Percentiles rank a stretch among this genome's conserved stretches.
phyloP scores from a whole-genome alignment of 345 rosid genomes.

The Cardamine chenopodiifolia region DNA sequence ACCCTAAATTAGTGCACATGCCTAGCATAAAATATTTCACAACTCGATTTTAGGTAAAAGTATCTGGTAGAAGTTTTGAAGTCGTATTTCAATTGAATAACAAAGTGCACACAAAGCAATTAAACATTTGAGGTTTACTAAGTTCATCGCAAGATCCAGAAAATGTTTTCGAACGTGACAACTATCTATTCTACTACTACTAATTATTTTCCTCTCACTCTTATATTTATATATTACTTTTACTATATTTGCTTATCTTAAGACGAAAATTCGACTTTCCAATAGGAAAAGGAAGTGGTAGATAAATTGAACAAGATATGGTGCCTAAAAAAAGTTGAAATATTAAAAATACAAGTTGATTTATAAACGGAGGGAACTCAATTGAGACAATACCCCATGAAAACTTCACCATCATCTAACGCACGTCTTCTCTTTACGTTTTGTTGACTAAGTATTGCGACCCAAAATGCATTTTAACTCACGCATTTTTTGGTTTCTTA shows the following conservation, averaged over 20 bases:
- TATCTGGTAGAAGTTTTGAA: too few relatives aligned
- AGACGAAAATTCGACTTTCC: background rate
- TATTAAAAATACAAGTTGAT: background rate
- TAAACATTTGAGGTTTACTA: too few relatives aligned
- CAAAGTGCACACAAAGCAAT: too few relatives aligned
- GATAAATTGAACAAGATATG: background rate
- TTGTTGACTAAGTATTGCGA: conserved; percentile 31
- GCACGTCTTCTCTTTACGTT: conserved; percentile 42
- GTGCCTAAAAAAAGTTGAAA: background rate
- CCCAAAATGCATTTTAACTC: conserved; percentile 26
- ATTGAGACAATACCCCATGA: conserved; percentile 38
- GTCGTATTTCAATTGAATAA: too few relatives aligned
- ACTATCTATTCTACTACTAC: background rate
- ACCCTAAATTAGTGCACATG: too few relatives aligned
- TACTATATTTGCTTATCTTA: background rate
- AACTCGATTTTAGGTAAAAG: too few relatives aligned
- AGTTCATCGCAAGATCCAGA: too few relatives aligned
- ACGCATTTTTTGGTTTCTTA: conserved; percentile 1
- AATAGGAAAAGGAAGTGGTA: background rate
- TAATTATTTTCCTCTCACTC: background rate
- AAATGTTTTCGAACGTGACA: too few relatives aligned
- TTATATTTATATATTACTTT: background rate
- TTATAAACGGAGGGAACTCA: conserved; percentile 26
- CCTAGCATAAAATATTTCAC: too few relatives aligned
- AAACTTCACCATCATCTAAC: conserved; percentile 39